Percentiles rank a stretch among this genome's conserved stretches.
phyloP scores from a whole-genome alignment of 345 rosid species.

The Turritis glabra region DNA sequence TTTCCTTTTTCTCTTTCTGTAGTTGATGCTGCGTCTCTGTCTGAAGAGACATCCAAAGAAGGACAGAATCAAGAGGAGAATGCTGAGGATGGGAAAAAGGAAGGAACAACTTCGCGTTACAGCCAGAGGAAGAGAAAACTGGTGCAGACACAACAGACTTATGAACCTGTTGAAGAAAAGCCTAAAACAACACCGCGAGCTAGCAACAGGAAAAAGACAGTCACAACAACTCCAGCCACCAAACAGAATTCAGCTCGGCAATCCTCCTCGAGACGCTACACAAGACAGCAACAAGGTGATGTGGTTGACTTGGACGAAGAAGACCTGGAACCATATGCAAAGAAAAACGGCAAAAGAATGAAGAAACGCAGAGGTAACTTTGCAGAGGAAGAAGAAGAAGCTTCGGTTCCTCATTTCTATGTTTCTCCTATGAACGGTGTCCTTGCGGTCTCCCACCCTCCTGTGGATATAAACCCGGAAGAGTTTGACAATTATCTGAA shows the following conservation, averaged over 20 bases:
- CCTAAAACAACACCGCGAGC: constrained; percentile 23
- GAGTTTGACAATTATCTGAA: constrained; percentile 67
- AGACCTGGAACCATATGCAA: constrained; percentile 4
- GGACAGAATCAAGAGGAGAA: constrained; percentile 31
- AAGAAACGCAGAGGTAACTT: constrained; percentile 29
- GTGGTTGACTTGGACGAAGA: constrained; percentile 28
- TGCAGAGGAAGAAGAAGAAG: constrained; percentile 33
- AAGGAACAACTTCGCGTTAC: constrained; percentile 28
- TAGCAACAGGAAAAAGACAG: constrained; percentile 43
- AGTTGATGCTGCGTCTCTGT: constrained; percentile 40
- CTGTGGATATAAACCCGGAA: constrained; percentile 44
- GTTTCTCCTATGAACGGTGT: constrained; percentile 40
- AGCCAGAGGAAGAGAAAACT: constrained; percentile 46
- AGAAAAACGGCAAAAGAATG: constrained; percentile 7
- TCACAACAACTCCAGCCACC: constrained; percentile 8
- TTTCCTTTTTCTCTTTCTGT: not conserved
- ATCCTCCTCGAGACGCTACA: constrained; percentile 29
- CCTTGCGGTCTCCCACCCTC: constrained; percentile 30
- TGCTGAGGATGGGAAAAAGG: constrained; percentile 10
- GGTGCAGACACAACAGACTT: constrained; percentile 21
- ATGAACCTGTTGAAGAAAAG: constrained; percentile 29
- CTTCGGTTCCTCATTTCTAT: constrained; percentile 37
- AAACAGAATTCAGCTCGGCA: constrained; percentile 38
- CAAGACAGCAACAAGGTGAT: constrained; percentile 30
- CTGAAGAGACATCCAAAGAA: constrained; percentile 28